phyloP scores from a whole-genome alignment of 805 yeast genomes.

The Candida pseudoglaebosa region DNA sequence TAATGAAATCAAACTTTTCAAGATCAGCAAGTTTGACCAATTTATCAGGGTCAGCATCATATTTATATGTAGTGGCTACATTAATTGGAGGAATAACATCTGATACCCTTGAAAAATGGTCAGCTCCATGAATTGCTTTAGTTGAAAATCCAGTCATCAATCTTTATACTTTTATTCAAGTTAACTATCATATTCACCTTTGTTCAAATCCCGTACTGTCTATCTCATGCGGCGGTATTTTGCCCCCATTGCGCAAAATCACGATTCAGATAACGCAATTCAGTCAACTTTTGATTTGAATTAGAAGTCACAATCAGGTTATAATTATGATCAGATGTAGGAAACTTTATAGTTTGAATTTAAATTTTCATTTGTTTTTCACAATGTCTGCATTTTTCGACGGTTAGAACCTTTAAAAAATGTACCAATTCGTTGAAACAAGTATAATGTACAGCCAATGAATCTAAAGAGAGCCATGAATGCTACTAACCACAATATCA shows the following conservation, averaged over 20 bases:
- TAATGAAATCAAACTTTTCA: constrained; percentile 10
- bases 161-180: background rate
- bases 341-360: too few species aligned
- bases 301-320: too few species aligned
- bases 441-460: constrained; percentile 49
- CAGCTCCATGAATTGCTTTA: constrained; percentile 68
- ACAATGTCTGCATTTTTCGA: constrained; percentile 7
- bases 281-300: too few species aligned
- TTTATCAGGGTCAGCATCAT: constrained; percentile 55
- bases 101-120: constrained; percentile 48
- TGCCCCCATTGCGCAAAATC: too few species aligned
- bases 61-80: constrained; percentile 74
- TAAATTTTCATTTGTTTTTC: too few species aligned
- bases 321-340: too few species aligned
- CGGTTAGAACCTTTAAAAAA: constrained; percentile 12
- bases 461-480: constrained; percentile 56
- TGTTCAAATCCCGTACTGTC: too few species aligned
- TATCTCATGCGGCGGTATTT: too few species aligned
- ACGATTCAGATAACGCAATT: too few species aligned
- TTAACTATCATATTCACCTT: too few species aligned
- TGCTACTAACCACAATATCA: constrained; percentile 60
- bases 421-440: constrained; percentile 31
- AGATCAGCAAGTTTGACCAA: constrained; percentile 41
- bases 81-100: constrained; percentile 81
- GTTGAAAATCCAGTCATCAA: constrained; percentile 50